A percentile compares a stretch with the other conserved stretches of the same genome.
Conservation (phyloP, 352 stramenopile species). For the Phytophthora idaei region DNA sequence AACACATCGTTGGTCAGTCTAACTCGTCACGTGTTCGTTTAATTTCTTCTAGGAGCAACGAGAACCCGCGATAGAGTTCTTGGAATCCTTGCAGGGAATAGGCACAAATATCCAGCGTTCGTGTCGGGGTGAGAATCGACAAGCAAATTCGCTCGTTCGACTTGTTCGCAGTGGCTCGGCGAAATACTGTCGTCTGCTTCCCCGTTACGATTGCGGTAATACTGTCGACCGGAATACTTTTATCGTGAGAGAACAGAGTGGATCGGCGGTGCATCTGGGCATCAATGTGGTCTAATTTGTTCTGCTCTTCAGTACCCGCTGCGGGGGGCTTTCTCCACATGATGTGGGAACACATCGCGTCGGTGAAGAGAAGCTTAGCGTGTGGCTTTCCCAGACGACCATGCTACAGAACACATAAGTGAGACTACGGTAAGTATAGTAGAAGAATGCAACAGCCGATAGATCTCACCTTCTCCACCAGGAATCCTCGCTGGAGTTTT, state of each 20-base stretch:
- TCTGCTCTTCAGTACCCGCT: constrained; percentile 5
- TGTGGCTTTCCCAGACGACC: constrained; percentile 46
- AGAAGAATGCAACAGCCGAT: neutral
- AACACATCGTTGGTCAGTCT: constrained; percentile 17
- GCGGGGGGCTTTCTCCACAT: constrained; percentile 47
- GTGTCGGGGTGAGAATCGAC: constrained; percentile 42
- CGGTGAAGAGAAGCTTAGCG: constrained; percentile 41
- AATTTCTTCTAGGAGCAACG: constrained; percentile 32
- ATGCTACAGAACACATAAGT: constrained; percentile 25
- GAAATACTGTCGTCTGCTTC: constrained; percentile 51
- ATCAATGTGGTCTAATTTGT: neutral
- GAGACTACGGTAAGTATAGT: neutral
- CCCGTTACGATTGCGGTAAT: constrained; percentile 45
- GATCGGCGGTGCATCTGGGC: constrained; percentile 14
- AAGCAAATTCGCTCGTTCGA: constrained; percentile 40
- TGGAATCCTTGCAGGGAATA: constrained; percentile 42
- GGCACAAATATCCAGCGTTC: constrained; percentile 53
- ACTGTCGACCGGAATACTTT: constrained; percentile 33
- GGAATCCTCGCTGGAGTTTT: constrained; percentile 42
- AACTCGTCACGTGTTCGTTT: constrained; percentile 26
- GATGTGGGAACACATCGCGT: constrained; percentile 38
- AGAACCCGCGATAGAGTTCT: constrained; percentile 38
- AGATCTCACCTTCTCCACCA: constrained; percentile 51
- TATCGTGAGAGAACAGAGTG: constrained; percentile 36
- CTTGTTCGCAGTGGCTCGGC: constrained; percentile 28